phyloP scores from a whole-genome alignment of 441 rosid genomes.

The Populus hybrid region DNA sequence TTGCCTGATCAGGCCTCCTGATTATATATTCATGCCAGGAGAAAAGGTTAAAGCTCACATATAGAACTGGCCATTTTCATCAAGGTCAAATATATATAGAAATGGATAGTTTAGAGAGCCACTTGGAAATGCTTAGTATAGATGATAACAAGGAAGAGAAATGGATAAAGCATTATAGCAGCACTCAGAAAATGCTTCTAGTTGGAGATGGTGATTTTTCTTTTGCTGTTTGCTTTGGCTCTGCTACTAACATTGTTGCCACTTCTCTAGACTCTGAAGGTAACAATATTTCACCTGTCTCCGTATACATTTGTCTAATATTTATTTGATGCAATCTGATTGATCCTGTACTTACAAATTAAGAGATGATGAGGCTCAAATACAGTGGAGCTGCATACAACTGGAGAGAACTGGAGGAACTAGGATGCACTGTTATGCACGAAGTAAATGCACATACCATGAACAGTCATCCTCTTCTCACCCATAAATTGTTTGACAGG shows the following conservation, averaged over 20 bases:
- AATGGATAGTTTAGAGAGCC: neutral
- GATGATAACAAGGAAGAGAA: constrained; percentile 2
- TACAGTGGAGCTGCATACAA: constrained; percentile 19
- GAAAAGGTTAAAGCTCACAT: neutral
- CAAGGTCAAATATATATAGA: neutral
- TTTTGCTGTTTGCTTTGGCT: constrained; percentile 31
- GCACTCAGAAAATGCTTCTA: constrained; percentile 22
- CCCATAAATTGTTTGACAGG: constrained; percentile 24
- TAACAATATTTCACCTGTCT: neutral
- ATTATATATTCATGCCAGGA: neutral
- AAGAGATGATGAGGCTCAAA: constrained; percentile 11
- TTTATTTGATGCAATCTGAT: neutral
- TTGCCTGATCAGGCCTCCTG: neutral
- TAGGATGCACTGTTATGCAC: constrained; percentile 38
- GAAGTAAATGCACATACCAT: constrained; percentile 34
- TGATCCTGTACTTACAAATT: neutral
- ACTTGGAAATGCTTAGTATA: neutral
- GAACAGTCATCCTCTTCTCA: constrained; percentile 27
- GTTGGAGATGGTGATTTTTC: constrained; percentile 44
- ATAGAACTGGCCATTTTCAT: neutral
- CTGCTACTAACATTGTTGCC: constrained; percentile 18
- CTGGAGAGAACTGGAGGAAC: constrained; percentile 26
- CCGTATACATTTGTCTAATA: neutral
- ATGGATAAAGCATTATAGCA: constrained; percentile 21
- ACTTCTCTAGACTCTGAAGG: constrained; percentile 32